Base-by-base conservation (phyloP, 2,329 filamentous ascomycete genomes). In the Verticillium klebahnii region DNA sequence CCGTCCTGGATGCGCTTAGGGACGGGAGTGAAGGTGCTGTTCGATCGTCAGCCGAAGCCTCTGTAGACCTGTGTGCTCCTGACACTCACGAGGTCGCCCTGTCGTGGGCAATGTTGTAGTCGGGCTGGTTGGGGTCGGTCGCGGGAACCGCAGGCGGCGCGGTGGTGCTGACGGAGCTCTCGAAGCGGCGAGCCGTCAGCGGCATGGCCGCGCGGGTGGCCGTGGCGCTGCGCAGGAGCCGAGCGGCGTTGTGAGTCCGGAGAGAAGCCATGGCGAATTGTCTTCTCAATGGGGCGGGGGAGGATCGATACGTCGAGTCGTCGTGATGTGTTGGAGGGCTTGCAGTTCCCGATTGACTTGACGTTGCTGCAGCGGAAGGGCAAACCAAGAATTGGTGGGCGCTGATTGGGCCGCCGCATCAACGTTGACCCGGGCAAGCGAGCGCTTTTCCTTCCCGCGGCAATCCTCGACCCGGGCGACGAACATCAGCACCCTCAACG, bases 1-100 rank as follows among this genome's bases (percentile, higher is more conserved):
- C 93, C 95, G 72, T 97, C 89, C 85, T 97, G 92, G 64, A 97
- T 85, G 67, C 88, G 85, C 80, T 91, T 93, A 62, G 95, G 94
- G 25, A 97, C 88, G 23, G 94, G 95, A 1, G 94, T 97, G 78
- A 92, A 99, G 72, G 87, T 88, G 64, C 94, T 97, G 72, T 56
- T 45, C 59, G 60, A 25, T 9, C 23, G 57, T 66, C 66, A 63
- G 66, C 62, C 56, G 32, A 37, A 50, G n/a, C 5, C 45, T 40
- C 12, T 23, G 5, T 11, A 17, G 19, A n/a, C 54, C 17, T 32
- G 25, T n/a, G 15, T 34, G 5, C 17, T 32, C 4, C 17, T 37
- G 15, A n/a, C 12, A 37, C 76, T 69, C 85, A 97, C 93, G 93
- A 97, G 67, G 92, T 96, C 66, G 91, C 91, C 78, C 93, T 93